Percentiles rank a stretch among this genome's conserved stretches.
phyloP scores from a whole-genome alignment of 2,329 filamentous ascomycete genomes.

The Calonectria hawksworthii region DNA sequence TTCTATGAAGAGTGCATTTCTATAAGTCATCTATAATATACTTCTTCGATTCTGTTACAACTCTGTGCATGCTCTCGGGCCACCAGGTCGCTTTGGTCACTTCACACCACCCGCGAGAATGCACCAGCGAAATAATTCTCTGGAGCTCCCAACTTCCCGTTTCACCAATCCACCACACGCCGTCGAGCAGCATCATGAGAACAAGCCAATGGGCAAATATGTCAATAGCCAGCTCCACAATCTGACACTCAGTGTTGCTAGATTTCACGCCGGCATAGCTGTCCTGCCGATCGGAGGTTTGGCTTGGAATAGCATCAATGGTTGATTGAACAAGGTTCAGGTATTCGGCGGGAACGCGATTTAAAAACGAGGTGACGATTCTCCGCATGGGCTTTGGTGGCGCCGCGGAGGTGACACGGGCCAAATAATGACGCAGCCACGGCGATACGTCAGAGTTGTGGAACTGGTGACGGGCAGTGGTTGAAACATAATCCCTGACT shows the following conservation, averaged over 20 bases:
- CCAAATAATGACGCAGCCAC: constrained; percentile 36
- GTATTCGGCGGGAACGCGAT: constrained; percentile 52
- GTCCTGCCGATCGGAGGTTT: not conserved
- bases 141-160: constrained; percentile 53
- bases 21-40: not conserved
- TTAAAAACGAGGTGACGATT: constrained; percentile 57
- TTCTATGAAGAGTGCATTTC: not conserved
- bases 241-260: constrained; percentile 10
- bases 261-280: not conserved
- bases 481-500: not conserved
- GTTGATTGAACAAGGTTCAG: constrained; percentile 52
- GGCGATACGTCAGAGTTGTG: constrained; percentile 31
- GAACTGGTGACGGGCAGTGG: not conserved
- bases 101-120: constrained; percentile 25
- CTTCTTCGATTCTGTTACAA: constrained; percentile 26
- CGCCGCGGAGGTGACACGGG: constrained; percentile 42
- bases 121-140: constrained; percentile 40
- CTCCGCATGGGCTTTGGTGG: constrained; percentile 51
- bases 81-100: constrained; percentile 46
- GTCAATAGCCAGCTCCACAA: constrained; percentile 49
- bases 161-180: constrained; percentile 56
- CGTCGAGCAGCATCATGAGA: constrained; percentile 53
- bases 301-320: constrained; percentile 38
- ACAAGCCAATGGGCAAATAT: constrained; percentile 58
- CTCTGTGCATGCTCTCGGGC: constrained; percentile 52